Percentiles rank a stretch among this genome's conserved stretches.
Evolutionary conservation across 805 yeast genomes (phyloP).

Genomic region (Suhomyces sp.): DNA sequence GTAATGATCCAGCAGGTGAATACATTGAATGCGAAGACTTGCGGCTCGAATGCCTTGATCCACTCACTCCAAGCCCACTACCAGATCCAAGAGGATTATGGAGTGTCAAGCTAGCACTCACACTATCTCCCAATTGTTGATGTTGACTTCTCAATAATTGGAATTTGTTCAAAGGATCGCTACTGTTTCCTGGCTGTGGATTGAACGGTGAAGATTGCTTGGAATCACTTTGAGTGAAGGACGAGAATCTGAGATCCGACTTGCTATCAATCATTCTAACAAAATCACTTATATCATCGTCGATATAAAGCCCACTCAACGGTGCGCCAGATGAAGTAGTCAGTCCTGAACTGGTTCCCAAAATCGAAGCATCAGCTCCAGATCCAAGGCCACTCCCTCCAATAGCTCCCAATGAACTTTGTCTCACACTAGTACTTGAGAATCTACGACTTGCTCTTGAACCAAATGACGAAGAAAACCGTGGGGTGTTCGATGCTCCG

Average conservation of each 20-base stretch:
- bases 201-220: constrained; percentile 13
- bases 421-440: constrained; percentile 33
- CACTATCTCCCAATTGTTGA: constrained; percentile 55
- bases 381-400: constrained; percentile 9
- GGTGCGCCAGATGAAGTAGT: constrained; percentile 30
- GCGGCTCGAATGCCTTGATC: constrained; percentile 26
- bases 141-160: constrained; percentile 54
- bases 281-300: constrained; percentile 67
- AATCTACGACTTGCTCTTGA: constrained; percentile 57
- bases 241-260: constrained; percentile 45
- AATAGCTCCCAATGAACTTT: constrained; percentile 15
- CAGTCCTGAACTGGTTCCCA: constrained; percentile 40
- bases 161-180: constrained; percentile 49
- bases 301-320: constrained; percentile 46
- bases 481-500: constrained; percentile 43
- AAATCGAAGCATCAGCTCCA: constrained; percentile 20
- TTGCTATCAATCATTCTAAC: constrained; percentile 69
- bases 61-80: constrained; percentile 10
- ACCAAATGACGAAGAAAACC: constrained; percentile 72
- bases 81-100: constrained; percentile 17
- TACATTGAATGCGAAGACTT: constrained; percentile 32
- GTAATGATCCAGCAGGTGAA: constrained; percentile 25
- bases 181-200: constrained; percentile 12
- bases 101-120: constrained; percentile 48
- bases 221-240: constrained; percentile 14